Conservation (phyloP, 768 basidiomycete genomes). For the Crassisporium funariophilum region DNA sequence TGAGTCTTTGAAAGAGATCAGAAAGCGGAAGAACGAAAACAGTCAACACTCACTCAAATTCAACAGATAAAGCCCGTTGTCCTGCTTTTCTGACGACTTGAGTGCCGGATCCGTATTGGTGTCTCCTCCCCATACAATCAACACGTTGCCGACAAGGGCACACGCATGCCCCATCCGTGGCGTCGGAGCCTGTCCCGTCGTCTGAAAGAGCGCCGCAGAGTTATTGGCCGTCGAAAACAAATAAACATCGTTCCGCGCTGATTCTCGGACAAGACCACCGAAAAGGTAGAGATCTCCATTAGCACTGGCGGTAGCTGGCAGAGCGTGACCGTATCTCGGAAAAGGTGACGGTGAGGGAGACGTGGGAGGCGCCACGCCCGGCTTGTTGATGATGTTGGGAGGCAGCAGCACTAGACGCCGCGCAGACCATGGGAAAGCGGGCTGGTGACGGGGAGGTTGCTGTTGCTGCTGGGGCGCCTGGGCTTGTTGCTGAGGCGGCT, state of each 20-base stretch:
- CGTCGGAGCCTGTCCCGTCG: slow-evolving; percentile 84
- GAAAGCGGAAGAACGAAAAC: slow-evolving; percentile 2
- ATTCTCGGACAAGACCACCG: slow-evolving; percentile 92
- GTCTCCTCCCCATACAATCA: slow-evolving; percentile 98
- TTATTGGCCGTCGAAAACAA: slow-evolving; percentile 81
- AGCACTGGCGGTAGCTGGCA: slow-evolving; percentile 76
- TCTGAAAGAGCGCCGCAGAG: slow-evolving; percentile 81
- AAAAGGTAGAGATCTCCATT: slow-evolving; percentile 94
- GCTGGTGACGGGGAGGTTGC: slow-evolving; percentile 36
- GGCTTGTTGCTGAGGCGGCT: slow-evolving; percentile 17
- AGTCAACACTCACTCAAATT: slow-evolving; percentile 78
- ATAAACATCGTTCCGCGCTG: slow-evolving; percentile 91
- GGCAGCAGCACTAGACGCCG: slow-evolving; percentile 72
- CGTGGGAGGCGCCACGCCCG: slow-evolving; percentile 62
- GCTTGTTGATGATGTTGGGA: slow-evolving; percentile 63
- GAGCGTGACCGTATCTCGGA: slow-evolving; percentile 93
- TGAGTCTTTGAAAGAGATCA: slow-evolving; percentile 56
- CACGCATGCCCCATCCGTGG: slow-evolving; percentile 96
- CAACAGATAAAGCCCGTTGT: slow-evolving; percentile 90
- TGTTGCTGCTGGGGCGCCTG: slow-evolving; percentile 32
- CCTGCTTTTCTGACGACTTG: slow-evolving; percentile 73
- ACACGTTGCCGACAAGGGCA: slow-evolving; percentile 92
- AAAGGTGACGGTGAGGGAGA: slow-evolving; percentile 86
- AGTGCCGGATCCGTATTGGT: slow-evolving; percentile 77
- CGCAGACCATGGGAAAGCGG: slow-evolving; percentile 83